Base-by-base conservation (phyloP, 306 rosid genomes). In the Notholithocarpus densiflorus region DNA sequence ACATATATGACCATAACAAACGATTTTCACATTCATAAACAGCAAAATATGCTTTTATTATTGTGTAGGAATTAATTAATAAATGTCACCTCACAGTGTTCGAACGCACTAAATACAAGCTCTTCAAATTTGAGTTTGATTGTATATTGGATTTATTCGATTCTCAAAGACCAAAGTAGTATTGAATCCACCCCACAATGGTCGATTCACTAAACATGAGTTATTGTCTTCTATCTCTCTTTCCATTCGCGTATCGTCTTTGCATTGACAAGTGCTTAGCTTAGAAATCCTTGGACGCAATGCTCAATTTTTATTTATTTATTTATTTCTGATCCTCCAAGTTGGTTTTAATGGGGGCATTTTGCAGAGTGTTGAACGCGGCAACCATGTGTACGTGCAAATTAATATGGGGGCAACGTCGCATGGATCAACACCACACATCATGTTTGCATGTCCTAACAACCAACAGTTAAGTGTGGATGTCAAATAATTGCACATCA, bases 401-500 rank as follows among this genome's bases (percentile, higher is more conserved):
- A 40, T 8, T 40, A 40, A 71, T 70, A 79, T 74, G 73, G 77
- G 76, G 68, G 77, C 80, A 82, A 72, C 83, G 77, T 72, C 83
- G 59, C 79, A 83, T 24, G 18, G 40, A 78, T 78, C 71, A 64
- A 54, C 52, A 51, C 56, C 77, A 80, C 72, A 71, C 61, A 75
- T 73, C 65, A 79, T 76, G 75, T 61, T 53, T 75, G 71, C 45
- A 24, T 31, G 72, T 71, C 79, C 64, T 48, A 78, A 76, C 82
- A 74, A 64, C 71, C 64, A 84, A 84, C 82, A 84, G 74, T 82
- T 80, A 71, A 62, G 45, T 19, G 84, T 84, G 81, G 79, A 79
- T 81, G 40, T 84, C 91, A 81, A 84, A 88, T 84, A 82, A 88
- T 85, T 87, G 85, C 80, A 74, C 82, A 54, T 54, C 45, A 40